These are phyloP conservation scores for Eimeria zaria DNA, from an alignment of 169 alveolate species.

Conservation along the genomic window DNA sequence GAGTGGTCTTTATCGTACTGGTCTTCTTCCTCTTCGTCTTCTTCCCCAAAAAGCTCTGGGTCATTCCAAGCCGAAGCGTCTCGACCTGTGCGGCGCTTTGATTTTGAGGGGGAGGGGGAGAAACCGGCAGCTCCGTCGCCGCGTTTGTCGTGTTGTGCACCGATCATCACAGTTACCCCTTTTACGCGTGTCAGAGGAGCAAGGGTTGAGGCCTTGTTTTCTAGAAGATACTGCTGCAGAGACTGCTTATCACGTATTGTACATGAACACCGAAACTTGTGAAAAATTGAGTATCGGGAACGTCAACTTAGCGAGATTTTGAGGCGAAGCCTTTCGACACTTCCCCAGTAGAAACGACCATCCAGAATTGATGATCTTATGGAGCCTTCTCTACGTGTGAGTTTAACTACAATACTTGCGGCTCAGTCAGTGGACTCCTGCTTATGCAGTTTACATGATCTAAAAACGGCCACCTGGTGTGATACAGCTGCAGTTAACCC, in stretches of 20 bases:
- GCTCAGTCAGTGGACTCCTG: not conserved
- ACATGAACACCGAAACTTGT: not conserved
- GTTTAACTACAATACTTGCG: not conserved
- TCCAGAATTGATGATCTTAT: not conserved
- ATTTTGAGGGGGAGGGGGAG: conserved; percentile 22
- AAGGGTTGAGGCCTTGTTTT: not conserved
- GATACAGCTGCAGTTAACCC: not conserved
- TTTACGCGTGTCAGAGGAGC: too few species aligned
- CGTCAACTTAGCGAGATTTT: not conserved
- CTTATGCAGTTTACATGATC: not conserved
- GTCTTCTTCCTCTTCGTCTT: not conserved
- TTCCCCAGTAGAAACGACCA: not conserved
- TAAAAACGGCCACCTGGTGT: not conserved
- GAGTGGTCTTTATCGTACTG: not conserved
- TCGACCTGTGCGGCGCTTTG: conserved; percentile 1
- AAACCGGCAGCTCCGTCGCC: conserved; percentile 7
- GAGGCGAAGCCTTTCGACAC: not conserved
- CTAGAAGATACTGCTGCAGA: not conserved
- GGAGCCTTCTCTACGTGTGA: not conserved
- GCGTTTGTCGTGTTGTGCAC: not conserved
- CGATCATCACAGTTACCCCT: not conserved
- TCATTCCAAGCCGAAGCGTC: conserved; percentile 53
- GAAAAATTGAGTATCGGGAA: not conserved
- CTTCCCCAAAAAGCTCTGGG: conserved; percentile 38
- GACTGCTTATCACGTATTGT: too few species aligned